Base-by-base conservation (phyloP, 768 basidiomycete species). In the Psilocybe cyanescens region DNA sequence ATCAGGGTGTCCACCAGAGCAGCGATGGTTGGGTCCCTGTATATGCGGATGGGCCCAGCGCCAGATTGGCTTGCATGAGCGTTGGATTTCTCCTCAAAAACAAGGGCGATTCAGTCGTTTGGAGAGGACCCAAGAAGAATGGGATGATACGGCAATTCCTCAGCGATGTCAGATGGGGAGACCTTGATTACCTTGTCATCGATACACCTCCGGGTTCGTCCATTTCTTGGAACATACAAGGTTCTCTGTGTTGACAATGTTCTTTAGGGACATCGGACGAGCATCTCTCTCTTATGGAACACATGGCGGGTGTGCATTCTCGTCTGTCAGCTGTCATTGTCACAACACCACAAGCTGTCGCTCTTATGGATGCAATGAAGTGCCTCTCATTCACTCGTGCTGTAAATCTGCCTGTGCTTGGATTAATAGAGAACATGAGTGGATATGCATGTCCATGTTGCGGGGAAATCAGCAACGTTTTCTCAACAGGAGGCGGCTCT, bases 51-150 rank as follows among this genome's bases (percentile, higher is more conserved):
- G 90, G 88, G 14, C 72, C 81, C 19, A 81, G 81, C 47, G 86
- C 87, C 29, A 79, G 95, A 66, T 73, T 99, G 60, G 90, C 89
- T 11, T 95, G 94, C 74, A 99, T 99, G 97, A 95, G 92, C 71
- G 95, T 99, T 8, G 97, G 95, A 2, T 98, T 99, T 74, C 78
- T 99, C 66, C 75, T 99, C 67, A 93, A 94, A 78, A 90, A 89
- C 70, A 89, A 88, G 70, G 90, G 88, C 19, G 96, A 99, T 71
- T 94, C 93, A 16, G 95, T 99, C 49, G 94, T 99, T 1, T 99
- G 97, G 97, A 79, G 97, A 70, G 97, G 97, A 0, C 97, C 97
- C 51, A 99, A 97, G 82, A 98, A 97, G 82, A 96, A 96, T 67
- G 96, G 91, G 59, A 97, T 97, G 95, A 97, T 98, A 68, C 81